Base-by-base conservation (phyloP, 2,329 filamentous ascomycete genomes). In the Sporothrix dimorphospora region DNA sequence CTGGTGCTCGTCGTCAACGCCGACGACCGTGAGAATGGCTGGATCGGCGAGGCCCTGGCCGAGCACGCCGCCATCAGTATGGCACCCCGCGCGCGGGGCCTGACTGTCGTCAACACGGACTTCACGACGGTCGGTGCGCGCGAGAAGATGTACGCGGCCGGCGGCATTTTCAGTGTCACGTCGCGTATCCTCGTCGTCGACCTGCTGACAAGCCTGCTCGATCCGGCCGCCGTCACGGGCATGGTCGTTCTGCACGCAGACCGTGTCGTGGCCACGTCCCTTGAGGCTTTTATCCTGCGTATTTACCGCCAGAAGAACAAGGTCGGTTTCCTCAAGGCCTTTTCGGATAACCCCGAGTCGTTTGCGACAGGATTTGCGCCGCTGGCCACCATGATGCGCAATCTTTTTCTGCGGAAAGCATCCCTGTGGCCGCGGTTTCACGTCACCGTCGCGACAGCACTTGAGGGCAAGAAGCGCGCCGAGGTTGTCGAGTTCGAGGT, bases 401-500 rank as follows among this genome's bases (percentile, higher is more conserved):
- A 96, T 78, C 82, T 99, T 27, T 98, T 98, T 78, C 83, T 99
- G 53, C 89, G 92, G 69, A 97, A 96, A 79, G 91, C 92, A 0
- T 94, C 94, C 0, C 82, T 99, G 16, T 99, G 95, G 90, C 96
- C 96, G 3, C 88, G 96, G 24, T 99, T 98, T 78, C 96, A 99
- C 79, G 89, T 97, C 72, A 90, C 92, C 0, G 94, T 99, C 6
- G 94, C 94, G 0, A 90, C 94, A 77, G 94, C 94, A 2, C 85
- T 99, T 2, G 96, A 99, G 81, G 94, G 94, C 11, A 93, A 92
- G 80, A 91, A 92, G 78, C 97, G 95, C 79, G 95, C 96, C 4
- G 96, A 99, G 81, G 96, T 99, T 61, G 97, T 99, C 75, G 96
- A 99, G 81, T 86, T 98, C 30, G 96, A 98, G 81, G 92, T 99